These are phyloP conservation scores for Magnusiomyces suaveolens DNA, from an alignment of 1,139 yeast genomes.

Conservation along the genomic window DNA sequence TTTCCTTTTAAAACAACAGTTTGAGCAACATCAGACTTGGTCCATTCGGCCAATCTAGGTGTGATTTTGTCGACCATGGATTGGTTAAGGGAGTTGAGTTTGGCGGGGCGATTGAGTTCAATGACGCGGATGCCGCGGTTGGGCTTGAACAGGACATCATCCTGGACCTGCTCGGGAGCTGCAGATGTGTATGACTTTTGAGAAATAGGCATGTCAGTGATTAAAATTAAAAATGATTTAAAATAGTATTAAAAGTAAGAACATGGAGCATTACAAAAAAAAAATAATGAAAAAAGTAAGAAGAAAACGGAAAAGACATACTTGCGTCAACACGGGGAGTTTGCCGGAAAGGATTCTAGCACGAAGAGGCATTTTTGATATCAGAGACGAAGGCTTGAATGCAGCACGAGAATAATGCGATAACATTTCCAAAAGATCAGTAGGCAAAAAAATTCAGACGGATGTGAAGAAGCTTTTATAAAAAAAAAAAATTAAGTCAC, in stretches of 20 bases:
- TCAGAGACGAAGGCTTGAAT: neutral
- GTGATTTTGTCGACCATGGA: conserved; percentile 69
- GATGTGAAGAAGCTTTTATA: too few relatives aligned
- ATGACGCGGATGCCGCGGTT: conserved; percentile 63
- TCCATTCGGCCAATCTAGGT: conserved; percentile 68
- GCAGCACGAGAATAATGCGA: neutral
- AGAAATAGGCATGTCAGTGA: conserved; percentile 7
- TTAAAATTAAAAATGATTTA: neutral
- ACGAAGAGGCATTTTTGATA: conserved; percentile 22
- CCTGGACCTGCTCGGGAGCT: conserved; percentile 22
- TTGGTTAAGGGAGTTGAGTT: conserved; percentile 74
- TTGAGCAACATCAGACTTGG: conserved; percentile 56
- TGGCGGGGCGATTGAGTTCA: conserved; percentile 68
- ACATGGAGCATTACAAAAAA: neutral
- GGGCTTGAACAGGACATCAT: conserved; percentile 54
- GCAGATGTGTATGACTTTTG: conserved; percentile 14
- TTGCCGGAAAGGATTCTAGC: conserved; percentile 19
- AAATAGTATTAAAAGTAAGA: neutral
- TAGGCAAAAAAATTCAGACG: neutral
- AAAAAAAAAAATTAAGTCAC: too few relatives aligned
- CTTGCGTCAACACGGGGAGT: conserved; percentile 16
- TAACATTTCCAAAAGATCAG: neutral
- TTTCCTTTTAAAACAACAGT: conserved; percentile 62
- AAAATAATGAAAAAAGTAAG: neutral
- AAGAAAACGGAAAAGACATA: neutral